A percentile compares a stretch with the other conserved stretches of the same genome.
phyloP scores from a whole-genome alignment of 164 flowering plant genomes.

The Macadamia integrifolia region DNA sequence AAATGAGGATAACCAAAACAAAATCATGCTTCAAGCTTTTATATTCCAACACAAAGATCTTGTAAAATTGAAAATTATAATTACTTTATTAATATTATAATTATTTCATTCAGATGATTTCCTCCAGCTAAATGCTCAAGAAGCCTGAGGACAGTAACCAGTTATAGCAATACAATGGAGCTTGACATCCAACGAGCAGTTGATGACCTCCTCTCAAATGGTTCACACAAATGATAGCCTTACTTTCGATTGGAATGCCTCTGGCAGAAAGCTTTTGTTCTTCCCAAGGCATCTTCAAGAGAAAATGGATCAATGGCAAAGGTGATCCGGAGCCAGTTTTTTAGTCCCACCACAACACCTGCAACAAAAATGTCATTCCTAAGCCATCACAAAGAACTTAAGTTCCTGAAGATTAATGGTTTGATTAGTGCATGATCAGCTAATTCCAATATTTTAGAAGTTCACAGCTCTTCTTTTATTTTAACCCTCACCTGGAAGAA shows the following conservation, averaged over 20 bases:
- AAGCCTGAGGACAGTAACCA: too few relatives aligned
- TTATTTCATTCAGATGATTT: too few relatives aligned
- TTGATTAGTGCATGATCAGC: too few relatives aligned
- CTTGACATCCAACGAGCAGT: not conserved
- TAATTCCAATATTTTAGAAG: not conserved
- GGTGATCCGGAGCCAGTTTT: conserved; percentile 71
- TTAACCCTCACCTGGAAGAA: conserved; percentile 27
- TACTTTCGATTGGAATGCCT: conserved; percentile 36
- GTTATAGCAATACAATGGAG: not conserved
- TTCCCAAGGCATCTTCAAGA: conserved; percentile 55
- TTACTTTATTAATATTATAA: too few relatives aligned
- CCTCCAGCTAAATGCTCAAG: too few relatives aligned
- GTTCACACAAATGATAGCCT: not conserved
- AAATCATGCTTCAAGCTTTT: too few relatives aligned
- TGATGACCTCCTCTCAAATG: not conserved
- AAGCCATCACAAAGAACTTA: too few relatives aligned
- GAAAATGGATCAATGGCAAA: conserved; percentile 61
- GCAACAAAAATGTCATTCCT: conserved; percentile 5
- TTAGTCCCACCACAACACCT: conserved; percentile 27
- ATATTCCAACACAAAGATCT: too few relatives aligned
- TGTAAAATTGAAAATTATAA: too few relatives aligned
- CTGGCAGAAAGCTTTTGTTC: conserved; percentile 54
- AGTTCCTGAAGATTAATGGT: too few relatives aligned
- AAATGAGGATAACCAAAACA: too few relatives aligned
- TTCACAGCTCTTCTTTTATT: not conserved